Base-by-base conservation (phyloP, 805 yeast species). In the Myxozyma monticola region DNA sequence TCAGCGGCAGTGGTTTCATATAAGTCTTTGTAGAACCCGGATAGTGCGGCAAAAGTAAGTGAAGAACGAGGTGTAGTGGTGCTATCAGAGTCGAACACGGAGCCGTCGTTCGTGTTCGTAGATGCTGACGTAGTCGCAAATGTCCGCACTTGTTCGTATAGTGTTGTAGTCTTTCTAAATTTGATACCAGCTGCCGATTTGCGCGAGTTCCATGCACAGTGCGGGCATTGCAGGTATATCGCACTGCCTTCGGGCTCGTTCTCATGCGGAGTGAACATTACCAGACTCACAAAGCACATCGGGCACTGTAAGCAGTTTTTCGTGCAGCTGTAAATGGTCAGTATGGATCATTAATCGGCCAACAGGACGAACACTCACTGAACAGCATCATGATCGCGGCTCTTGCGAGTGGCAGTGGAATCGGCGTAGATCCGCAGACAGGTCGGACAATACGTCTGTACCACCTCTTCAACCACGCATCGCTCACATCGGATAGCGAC, bases 281-380 rank as follows among this genome's bases (percentile, higher is more conserved):
- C 59, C 42, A 26, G 65, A 49, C 9, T 31, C 10, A 51, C 33
- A 20, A 37, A 14, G 57, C 74, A 70, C 3, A 36, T 29, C 3
- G 72, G 72, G 42, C 74, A 70, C 40, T 45, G 57, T 15, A 69
- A 45, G 50, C 74, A 70, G 56, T 65, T 65, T 22, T 73, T 58
- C 31, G 61, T 51, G 45, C 74, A 70, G 30, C 48, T 41, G 14
- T n/a, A 8, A 14, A 14, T 10, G 31, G n/a, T n/a, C n/a, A n/a
- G n/a, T 26, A 40, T 31, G 9, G 8, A 31, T 24, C 18, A 15
- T 24, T 6, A 6, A 21, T 41, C 36, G 34, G 31, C 17, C n/a
- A n/a, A n/a, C n/a, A n/a, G n/a, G n/a, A n/a, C n/a, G n/a, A n/a
- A n/a, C n/a, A n/a, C n/a, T n/a, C n/a, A n/a, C n/a, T n/a, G n/a